Conservation (phyloP, 2,329 filamentous ascomycete genomes). For the Hypomyces rosellus region DNA sequence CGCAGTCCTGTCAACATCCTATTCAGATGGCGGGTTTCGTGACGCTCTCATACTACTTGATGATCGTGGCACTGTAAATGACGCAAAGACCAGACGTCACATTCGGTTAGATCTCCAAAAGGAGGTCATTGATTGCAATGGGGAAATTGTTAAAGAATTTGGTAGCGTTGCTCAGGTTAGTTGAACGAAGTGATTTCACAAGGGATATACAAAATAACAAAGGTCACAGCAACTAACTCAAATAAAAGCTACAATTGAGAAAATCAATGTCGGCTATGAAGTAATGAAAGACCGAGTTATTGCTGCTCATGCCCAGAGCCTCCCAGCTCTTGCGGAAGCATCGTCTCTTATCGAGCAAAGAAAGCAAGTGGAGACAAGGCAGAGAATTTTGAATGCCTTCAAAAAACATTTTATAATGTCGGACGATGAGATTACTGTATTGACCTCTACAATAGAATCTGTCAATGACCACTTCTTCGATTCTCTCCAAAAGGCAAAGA, state of each 20-base stretch:
- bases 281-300: constrained; percentile 74
- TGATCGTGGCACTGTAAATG: constrained; percentile 63
- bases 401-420: constrained; percentile 77
- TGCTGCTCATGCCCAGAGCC: constrained; percentile 68
- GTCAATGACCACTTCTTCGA: constrained; percentile 82
- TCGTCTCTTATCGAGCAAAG: constrained; percentile 66
- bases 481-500: constrained; percentile 71
- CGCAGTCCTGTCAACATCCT: constrained; percentile 81
- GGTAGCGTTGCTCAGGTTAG: constrained; percentile 79
- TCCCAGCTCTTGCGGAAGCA: constrained; percentile 70
- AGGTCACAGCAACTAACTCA: constrained; percentile 70
- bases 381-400: constrained; percentile 71
- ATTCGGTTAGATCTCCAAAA: constrained; percentile 79
- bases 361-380: constrained; percentile 69
- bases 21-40: constrained; percentile 85
- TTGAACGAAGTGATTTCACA: constrained; percentile 5
- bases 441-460: constrained; percentile 74
- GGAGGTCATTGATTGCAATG: constrained; percentile 90
- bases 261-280: constrained; percentile 71
- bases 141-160: constrained; percentile 80
- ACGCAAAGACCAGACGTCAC: constrained; percentile 69
- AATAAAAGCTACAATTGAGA: constrained; percentile 72
- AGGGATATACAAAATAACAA: neutral
- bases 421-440: constrained; percentile 66
- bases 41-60: constrained; percentile 78